A percentile compares a stretch with the other conserved stretches of the same genome.
phyloP scores from a whole-genome alignment of 2,329 filamentous ascomycete species.

The Macroventuria anomochaeta region DNA sequence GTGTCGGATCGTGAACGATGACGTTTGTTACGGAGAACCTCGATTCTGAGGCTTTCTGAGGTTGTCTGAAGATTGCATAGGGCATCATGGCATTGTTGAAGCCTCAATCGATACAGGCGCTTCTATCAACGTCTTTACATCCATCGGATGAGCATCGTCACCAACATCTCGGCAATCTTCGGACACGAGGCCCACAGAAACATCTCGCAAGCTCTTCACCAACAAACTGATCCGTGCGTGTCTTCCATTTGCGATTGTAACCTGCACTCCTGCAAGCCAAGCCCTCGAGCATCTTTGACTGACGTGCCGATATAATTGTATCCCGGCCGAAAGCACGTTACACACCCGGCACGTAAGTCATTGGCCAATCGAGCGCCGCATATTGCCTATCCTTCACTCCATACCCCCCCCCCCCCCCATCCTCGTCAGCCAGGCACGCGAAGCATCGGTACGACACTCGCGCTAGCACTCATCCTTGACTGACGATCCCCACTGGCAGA shows the following conservation, averaged over 20 bases:
- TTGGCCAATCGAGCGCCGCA: constrained; percentile 1
- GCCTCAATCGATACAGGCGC: neutral
- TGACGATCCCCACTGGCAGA: neutral
- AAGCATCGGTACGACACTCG: neutral
- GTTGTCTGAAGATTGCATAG: neutral
- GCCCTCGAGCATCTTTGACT: constrained; percentile 1
- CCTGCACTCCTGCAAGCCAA: constrained; percentile 6
- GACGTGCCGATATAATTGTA: neutral
- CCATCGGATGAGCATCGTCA: neutral
- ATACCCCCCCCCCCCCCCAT: neutral
- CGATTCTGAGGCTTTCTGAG: neutral
- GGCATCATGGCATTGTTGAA: neutral
- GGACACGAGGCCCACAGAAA: constrained; percentile 26
- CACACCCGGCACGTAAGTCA: neutral
- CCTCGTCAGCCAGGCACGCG: neutral
- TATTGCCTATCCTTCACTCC: neutral
- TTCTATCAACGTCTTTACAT: no score
- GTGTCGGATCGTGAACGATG: constrained; percentile 7
- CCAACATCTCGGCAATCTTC: constrained; percentile 19
- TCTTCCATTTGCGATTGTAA: constrained; percentile 1
- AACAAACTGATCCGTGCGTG: constrained; percentile 7
- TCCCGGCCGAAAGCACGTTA: neutral
- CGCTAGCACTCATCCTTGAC: neutral
- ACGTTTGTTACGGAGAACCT: constrained; percentile 3
- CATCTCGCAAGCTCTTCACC: constrained; percentile 20